Conservation (phyloP, 192 early-diverging fungal species). For the Entomortierella parvispora region DNA sequence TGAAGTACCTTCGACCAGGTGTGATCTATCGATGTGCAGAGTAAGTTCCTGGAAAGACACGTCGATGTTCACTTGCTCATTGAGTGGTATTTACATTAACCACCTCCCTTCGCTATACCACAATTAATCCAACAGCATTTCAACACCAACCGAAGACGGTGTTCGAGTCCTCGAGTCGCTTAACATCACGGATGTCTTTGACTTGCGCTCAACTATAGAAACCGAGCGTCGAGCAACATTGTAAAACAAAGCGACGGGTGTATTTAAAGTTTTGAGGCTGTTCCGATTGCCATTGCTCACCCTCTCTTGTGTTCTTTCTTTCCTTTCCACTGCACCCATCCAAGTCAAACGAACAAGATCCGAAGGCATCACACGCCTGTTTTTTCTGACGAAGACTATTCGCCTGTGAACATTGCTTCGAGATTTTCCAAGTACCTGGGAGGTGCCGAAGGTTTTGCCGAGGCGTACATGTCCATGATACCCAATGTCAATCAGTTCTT, state of each 20-base stretch:
- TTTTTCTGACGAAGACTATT: conserved; percentile 60
- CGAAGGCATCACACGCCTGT: conserved; percentile 53
- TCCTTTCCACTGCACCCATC: too few species aligned
- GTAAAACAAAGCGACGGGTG: conserved; percentile 10
- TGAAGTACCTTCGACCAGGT: conserved; percentile 52
- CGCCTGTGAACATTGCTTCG: conserved; percentile 55
- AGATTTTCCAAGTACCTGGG: conserved; percentile 62
- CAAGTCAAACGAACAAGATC: conserved; percentile 48
- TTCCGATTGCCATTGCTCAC: not conserved
- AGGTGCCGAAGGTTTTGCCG: conserved; percentile 56
- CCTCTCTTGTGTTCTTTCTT: too few species aligned
- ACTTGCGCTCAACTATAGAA: conserved; percentile 61
- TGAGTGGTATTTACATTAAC: too few species aligned
- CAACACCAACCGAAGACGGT: conserved; percentile 45
- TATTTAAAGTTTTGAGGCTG: not conserved
- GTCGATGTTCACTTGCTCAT: too few species aligned
- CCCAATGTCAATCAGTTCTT: conserved; percentile 45
- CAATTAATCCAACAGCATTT: conserved; percentile 32
- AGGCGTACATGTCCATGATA: conserved; percentile 55
- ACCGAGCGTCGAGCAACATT: conserved; percentile 46
- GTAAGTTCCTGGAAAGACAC: conserved; percentile 14
- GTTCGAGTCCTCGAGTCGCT: conserved; percentile 51
- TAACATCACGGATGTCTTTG: conserved; percentile 56
- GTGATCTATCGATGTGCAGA: conserved; percentile 59
- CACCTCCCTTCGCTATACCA: too few species aligned